These are phyloP conservation scores for Suillus spraguei DNA, from an alignment of 768 basidiomycete genomes.

Conservation along the genomic window DNA sequence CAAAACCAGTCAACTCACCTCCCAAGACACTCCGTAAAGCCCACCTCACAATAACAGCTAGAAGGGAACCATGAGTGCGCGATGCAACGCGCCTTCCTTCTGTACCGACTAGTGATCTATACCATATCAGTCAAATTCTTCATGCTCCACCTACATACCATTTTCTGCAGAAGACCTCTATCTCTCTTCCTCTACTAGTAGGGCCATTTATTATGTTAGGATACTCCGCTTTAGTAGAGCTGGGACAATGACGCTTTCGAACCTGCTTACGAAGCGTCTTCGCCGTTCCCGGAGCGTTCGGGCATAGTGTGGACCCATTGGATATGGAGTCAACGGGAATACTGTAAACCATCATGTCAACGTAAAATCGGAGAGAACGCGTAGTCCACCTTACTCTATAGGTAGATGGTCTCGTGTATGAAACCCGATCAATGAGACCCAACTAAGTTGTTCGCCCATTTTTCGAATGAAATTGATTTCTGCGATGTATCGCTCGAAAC, in stretches of 20 bases:
- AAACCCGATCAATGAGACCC: slow-evolving; percentile 12
- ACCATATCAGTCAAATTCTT: slow-evolving; percentile 4
- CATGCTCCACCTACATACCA: slow-evolving; percentile 58
- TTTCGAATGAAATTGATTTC: slow-evolving; percentile 75
- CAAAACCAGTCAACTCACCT: slow-evolving; percentile 41
- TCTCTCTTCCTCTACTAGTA: slow-evolving; percentile 44
- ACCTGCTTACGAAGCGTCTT: slow-evolving; percentile 56
- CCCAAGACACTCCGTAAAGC: slow-evolving; percentile 69
- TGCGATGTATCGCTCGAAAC: slow-evolving; percentile 54
- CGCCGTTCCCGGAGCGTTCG: slow-evolving; percentile 84
- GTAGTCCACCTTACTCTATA: slow-evolving; percentile 11
- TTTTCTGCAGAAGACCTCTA: slow-evolving; percentile 75
- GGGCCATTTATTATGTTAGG: slow-evolving; percentile 52
- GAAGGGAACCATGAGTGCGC: no score
- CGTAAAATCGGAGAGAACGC: background rate
- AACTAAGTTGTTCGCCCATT: slow-evolving; percentile 54
- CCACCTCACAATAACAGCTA: slow-evolving; percentile 75
- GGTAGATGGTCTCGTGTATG: slow-evolving; percentile 5
- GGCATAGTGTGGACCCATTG: slow-evolving; percentile 77
- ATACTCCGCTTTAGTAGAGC: slow-evolving; percentile 58
- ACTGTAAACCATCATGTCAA: slow-evolving; percentile 35
- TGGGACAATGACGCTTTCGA: slow-evolving; percentile 59
- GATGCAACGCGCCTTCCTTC: background rate
- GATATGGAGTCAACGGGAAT: slow-evolving; percentile 72
- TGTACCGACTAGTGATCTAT: slow-evolving; percentile 49